phyloP scores from a whole-genome alignment of 345 rosid genomes.

The Barbarea vulgaris region DNA sequence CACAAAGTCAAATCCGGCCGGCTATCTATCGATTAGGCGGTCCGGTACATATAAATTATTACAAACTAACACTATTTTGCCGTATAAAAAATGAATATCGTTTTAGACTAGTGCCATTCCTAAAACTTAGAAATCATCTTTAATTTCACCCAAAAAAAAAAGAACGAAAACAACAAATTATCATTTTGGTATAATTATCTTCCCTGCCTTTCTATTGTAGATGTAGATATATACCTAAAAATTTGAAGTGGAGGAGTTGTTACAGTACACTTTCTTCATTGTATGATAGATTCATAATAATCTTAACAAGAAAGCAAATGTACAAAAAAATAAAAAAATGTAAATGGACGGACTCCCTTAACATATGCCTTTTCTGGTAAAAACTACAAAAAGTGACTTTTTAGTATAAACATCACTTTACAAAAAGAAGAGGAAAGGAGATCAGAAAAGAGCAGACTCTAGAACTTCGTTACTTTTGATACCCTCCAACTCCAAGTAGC shows the following conservation, averaged over 20 bases:
- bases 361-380: not conserved
- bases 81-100: no score
- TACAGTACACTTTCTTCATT: not conserved
- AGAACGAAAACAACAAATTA: not conserved
- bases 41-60: not conserved
- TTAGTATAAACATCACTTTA: not conserved
- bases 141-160: no score
- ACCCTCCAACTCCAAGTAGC: not conserved
- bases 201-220: not conserved
- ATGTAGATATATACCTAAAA: constrained; percentile 5
- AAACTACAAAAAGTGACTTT: constrained; percentile 8
- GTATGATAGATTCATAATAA: not conserved
- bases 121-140: not conserved
- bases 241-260: constrained; percentile 7
- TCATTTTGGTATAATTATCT: not conserved
- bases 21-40: constrained; percentile 1
- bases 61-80: not conserved
- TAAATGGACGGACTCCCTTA: not conserved
- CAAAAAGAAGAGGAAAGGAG: constrained; percentile 14
- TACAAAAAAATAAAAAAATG: not conserved
- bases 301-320: constrained; percentile 14
- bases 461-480: not conserved
- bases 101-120: no score
- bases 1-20: constrained; percentile 29
- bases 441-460: not conserved